Evolutionary conservation across 2,329 filamentous ascomycete genomes (phyloP).

Genomic region (Juglanconis sp.): DNA sequence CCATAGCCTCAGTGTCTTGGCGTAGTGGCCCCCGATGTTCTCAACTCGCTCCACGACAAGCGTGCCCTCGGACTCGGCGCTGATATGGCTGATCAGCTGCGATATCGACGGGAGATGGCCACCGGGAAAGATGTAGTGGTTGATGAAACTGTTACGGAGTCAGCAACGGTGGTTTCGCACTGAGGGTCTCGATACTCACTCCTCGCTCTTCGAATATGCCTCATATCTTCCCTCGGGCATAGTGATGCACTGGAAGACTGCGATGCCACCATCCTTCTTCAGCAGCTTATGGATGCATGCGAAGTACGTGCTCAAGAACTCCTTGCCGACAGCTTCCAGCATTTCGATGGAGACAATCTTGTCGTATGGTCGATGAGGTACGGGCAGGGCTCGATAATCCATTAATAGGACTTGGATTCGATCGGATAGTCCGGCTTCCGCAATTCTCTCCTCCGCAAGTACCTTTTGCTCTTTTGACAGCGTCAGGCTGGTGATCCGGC

Average conservation of each 20-base stretch:
- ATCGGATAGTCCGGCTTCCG: constrained; percentile 55
- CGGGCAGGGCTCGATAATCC: constrained; percentile 64
- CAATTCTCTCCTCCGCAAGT: constrained; percentile 63
- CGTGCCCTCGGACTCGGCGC: constrained; percentile 55
- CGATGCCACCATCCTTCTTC: constrained; percentile 64
- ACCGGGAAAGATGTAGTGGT: constrained; percentile 76
- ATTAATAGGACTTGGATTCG: constrained; percentile 63
- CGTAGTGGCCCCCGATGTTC: constrained; percentile 73
- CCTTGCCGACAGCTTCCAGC: constrained; percentile 69
- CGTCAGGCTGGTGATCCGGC: constrained; percentile 66
- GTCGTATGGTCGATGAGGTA: constrained; percentile 57
- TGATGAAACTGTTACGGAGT: constrained; percentile 56
- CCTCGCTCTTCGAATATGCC: constrained; percentile 62
- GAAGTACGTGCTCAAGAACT: constrained; percentile 68
- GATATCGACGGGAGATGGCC: constrained; percentile 63
- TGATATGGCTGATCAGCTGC: constrained; percentile 58
- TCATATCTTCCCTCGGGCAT: constrained; percentile 69
- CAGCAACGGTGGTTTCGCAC: constrained; percentile 6
- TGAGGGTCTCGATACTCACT: constrained; percentile 37
- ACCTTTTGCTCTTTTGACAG: constrained; percentile 67
- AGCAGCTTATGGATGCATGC: constrained; percentile 59
- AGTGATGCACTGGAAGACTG: constrained; percentile 73
- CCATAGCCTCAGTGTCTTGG: constrained; percentile 67
- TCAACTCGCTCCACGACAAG: constrained; percentile 66
- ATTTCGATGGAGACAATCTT: constrained; percentile 76